Evolutionary conservation across 768 basidiomycete species (phyloP), one percentile per base, ranked within the genome.

Genomic region (Lactarius deliciosus): DNA sequence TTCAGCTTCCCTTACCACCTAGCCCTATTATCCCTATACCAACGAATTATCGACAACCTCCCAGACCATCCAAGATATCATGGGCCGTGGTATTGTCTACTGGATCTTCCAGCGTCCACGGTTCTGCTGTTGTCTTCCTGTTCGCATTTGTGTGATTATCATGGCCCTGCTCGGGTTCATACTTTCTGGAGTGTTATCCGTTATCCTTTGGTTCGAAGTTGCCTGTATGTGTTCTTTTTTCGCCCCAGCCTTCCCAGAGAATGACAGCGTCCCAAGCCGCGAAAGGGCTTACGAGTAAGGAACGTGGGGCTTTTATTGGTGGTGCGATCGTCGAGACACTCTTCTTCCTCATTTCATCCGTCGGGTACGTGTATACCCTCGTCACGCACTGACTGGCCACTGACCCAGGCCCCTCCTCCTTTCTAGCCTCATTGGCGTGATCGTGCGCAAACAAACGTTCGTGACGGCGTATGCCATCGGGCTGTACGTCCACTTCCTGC

Each of bases 101-200:
- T 69, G 45, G 61, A 59, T 70, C 43, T 70, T 70, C 32, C 70
- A 55, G 34, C 64, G 59, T 30, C 68, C 64, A 41, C 81, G 77
- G 3, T 88, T 83, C 73, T 89, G 88, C 72, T 87, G 79, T 70
- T 87, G 87, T 69, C 73, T 89, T 67, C 86, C 86, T 34, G 85
- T 87, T 7, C 81, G 88, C 64, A 63, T 83, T 5, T 86, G 89
- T 40, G 86, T 89, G 38, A 77, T 85, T 55, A 70, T 82, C 54
- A 81, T 86, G 79, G 80, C 85, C 34, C 64, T 81, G 3, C 74
- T 88, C 9, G 82, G 82, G 1, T 81, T 87, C 62, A 69, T 87
- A 22, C 75, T 88, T 36, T 79, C 85, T 9, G 87, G 83, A 1
- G 65, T 82, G 20, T 76, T 89, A 38, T 79, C 85, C 3, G 74